A percentile compares a stretch with the other conserved stretches of the same genome.
These are phyloP conservation scores for Glycine tomentella DNA, from an alignment of 306 rosid species.

Conservation along the genomic window DNA sequence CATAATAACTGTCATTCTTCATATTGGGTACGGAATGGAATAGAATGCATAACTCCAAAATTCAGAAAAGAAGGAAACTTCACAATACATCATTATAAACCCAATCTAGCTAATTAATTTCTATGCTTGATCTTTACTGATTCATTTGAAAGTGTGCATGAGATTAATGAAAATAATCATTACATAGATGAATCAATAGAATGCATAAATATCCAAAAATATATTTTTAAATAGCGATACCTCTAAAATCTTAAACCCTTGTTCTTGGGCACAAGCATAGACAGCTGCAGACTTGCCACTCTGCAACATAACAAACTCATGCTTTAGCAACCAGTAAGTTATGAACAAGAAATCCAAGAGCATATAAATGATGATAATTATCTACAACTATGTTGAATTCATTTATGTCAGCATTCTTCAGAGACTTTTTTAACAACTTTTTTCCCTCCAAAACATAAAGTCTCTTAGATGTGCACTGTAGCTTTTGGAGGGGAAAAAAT, in stretches of 20 bases:
- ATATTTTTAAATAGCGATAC: constrained; percentile 51
- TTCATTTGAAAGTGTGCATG: constrained; percentile 33
- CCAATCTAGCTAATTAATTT: background rate
- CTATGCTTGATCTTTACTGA: constrained; percentile 5
- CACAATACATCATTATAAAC: background rate
- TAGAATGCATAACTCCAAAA: background rate
- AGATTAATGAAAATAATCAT: constrained; percentile 23
- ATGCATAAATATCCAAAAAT: constrained; percentile 22
- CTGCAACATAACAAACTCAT: constrained; percentile 59
- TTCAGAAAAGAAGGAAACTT: background rate
- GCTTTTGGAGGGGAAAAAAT: too few relatives aligned
- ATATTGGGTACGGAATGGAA: background rate
- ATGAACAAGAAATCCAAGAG: constrained; percentile 7
- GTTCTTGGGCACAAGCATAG: constrained; percentile 93
- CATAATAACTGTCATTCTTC: too few relatives aligned
- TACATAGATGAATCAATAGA: constrained; percentile 15
- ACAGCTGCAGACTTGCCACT: constrained; percentile 97
- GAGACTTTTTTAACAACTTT: too few relatives aligned
- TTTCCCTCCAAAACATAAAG: too few relatives aligned
- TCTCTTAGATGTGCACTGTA: too few relatives aligned
- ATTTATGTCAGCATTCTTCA: background rate
- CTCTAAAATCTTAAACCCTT: constrained; percentile 85
- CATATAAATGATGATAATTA: constrained; percentile 35
- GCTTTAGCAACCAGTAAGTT: constrained; percentile 42
- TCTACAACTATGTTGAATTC: constrained; percentile 19